Percentiles rank a stretch among this genome's conserved stretches.
These are phyloP conservation scores for Dillenia turbinata DNA, from an alignment of 164 flowering plant species.

Conservation along the genomic window DNA sequence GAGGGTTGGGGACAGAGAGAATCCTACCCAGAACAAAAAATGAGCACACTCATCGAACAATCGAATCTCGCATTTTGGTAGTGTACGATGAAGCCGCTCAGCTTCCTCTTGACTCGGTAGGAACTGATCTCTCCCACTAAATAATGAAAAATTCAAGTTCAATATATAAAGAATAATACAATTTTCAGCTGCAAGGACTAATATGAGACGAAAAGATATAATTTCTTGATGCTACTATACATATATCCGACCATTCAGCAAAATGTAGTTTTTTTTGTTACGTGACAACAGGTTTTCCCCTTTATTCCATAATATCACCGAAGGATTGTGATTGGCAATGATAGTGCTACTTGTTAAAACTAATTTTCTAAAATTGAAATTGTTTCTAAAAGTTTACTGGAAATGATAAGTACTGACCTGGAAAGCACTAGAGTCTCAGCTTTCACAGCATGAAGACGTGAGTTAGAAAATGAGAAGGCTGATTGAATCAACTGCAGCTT, in stretches of 20 bases:
- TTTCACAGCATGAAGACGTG: conserved; percentile 61
- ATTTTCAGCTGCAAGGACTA: too few relatives aligned
- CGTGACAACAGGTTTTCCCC: too few relatives aligned
- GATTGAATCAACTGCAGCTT: conserved; percentile 57
- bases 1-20: conserved; percentile 7
- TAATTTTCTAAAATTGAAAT: too few relatives aligned
- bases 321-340: too few relatives aligned
- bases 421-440: conserved; percentile 52
- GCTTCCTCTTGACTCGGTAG: conserved; percentile 61
- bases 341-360: too few relatives aligned
- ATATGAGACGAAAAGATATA: too few relatives aligned
- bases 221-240: too few relatives aligned
- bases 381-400: neutral
- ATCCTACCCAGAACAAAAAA: conserved; percentile 52
- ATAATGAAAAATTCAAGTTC: conserved; percentile 3
- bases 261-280: too few relatives aligned
- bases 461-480: conserved; percentile 51
- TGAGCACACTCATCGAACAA: conserved; percentile 44
- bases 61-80: conserved; percentile 50
- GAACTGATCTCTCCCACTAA: conserved; percentile 63
- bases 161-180: too few relatives aligned
- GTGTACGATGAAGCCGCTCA: conserved; percentile 32
- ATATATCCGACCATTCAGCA: too few relatives aligned
- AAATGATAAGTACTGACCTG: conserved; percentile 33
- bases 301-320: too few relatives aligned